Percentiles rank a stretch among this genome's conserved stretches.
These are phyloP conservation scores for Halophytophthora polymorphica DNA, from an alignment of 352 stramenopile genomes.

Conservation along the genomic window DNA sequence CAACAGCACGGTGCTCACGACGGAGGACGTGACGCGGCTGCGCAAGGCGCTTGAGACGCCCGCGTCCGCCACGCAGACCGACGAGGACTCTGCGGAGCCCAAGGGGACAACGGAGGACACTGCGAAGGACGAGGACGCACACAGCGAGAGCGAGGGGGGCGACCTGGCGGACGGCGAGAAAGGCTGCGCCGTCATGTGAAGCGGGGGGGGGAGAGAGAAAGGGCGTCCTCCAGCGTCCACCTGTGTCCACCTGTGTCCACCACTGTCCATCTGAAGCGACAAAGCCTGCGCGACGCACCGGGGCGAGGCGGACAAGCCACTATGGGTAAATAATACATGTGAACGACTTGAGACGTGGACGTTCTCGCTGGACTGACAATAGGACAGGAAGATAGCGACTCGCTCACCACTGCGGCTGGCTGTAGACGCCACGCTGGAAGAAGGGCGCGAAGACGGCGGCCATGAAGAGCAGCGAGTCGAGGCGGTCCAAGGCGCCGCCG, in stretches of 20 bases:
- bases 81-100: slow-evolving; percentile 11
- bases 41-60: slow-evolving; percentile 43
- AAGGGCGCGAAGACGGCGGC: slow-evolving; percentile 51
- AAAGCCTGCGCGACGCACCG: neutral
- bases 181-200: slow-evolving; percentile 32
- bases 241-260: too few species aligned
- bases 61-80: slow-evolving; percentile 1
- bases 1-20: slow-evolving; percentile 80
- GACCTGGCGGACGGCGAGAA: slow-evolving; percentile 27
- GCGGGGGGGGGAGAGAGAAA: neutral
- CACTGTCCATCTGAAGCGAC: neutral
- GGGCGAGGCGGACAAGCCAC: too few species aligned
- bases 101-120: slow-evolving; percentile 13
- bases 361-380: neutral
- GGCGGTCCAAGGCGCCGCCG: slow-evolving; percentile 51
- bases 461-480: slow-evolving; percentile 62
- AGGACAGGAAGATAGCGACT: neutral
- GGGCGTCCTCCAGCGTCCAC: too few species aligned
- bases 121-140: slow-evolving; percentile 15
- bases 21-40: slow-evolving; percentile 66
- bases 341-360: slow-evolving; percentile 7
- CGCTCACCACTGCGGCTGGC: slow-evolving; percentile 26
- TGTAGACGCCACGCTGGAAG: slow-evolving; percentile 35
- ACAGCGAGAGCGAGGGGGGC: slow-evolving; percentile 21
- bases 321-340: slow-evolving; percentile 26